Percentiles rank a stretch among this genome's conserved stretches.
Evolutionary conservation across 164 flowering plant genomes (phyloP).

Genomic region (Kalanchoe fedtschenkoi): DNA sequence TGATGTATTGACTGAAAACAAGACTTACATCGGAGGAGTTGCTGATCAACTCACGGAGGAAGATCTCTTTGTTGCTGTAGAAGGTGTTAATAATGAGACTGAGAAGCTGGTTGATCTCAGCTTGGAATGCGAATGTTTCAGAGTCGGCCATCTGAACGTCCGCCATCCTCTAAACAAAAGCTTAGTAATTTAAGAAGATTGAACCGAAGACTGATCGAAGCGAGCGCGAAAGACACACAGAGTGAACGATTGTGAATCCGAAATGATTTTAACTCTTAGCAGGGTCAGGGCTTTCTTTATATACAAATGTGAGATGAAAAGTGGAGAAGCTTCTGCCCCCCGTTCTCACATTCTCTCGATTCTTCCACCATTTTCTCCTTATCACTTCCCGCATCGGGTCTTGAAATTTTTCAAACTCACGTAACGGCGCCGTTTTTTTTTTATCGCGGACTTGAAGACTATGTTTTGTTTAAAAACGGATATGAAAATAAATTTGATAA

Average conservation of each 20-base stretch:
- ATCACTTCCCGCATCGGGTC: not conserved
- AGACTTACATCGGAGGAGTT: slow-evolving; percentile 56
- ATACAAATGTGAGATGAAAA: not conserved
- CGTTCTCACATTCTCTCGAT: not conserved
- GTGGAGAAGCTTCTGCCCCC: not conserved
- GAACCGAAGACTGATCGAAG: too few relatives aligned
- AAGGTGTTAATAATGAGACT: slow-evolving; percentile 78
- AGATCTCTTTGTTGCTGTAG: slow-evolving; percentile 81
- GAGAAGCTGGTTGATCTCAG: slow-evolving; percentile 68
- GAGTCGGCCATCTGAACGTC: slow-evolving; percentile 36
- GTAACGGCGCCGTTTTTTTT: not conserved
- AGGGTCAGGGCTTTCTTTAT: not conserved
- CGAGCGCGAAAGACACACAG: not conserved
- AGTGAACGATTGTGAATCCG: not conserved
- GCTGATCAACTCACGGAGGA: slow-evolving; percentile 75
- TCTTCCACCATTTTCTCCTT: not conserved
- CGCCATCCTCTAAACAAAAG: slow-evolving; percentile 15
- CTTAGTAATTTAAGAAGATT: too few relatives aligned
- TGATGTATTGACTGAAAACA: not conserved
- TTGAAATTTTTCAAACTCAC: not conserved
- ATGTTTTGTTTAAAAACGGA: too few relatives aligned
- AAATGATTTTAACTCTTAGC: too few relatives aligned
- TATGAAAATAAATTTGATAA: too few relatives aligned
- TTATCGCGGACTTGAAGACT: too few relatives aligned
- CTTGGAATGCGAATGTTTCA: slow-evolving; percentile 62